These are phyloP conservation scores for Helianthus tuberosus DNA, from an alignment of 129 eudicot species.

Conservation along the genomic window DNA sequence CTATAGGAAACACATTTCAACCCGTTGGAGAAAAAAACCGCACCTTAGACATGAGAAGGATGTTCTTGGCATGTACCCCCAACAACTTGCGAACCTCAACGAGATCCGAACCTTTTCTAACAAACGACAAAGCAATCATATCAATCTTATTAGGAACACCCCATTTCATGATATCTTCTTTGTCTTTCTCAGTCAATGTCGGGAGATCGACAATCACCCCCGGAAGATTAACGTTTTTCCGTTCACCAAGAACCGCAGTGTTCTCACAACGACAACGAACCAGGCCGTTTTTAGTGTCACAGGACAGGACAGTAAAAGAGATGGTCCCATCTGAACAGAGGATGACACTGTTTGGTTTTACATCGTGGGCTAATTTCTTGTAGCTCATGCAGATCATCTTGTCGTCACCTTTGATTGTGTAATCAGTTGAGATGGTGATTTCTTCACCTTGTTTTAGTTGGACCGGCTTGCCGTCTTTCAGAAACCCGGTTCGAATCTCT, in stretches of 20 bases:
- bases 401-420: not conserved
- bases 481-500: not conserved
- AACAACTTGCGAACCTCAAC: not conserved
- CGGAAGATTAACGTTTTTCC: not conserved
- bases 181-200: not conserved
- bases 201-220: not conserved
- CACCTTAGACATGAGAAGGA: not conserved
- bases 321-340: not conserved
- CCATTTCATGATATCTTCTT: not conserved
- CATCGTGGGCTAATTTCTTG: not conserved
- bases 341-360: not conserved
- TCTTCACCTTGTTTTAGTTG: not conserved
- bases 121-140: not conserved
- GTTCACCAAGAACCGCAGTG: not conserved
- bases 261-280: not conserved
- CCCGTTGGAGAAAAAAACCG: not conserved
- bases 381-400: slow-evolving; percentile 1
- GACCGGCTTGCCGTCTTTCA: not conserved
- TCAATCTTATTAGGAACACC: not conserved
- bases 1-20: too few relatives aligned
- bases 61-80: not conserved
- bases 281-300: not conserved
- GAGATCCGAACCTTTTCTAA: not conserved
- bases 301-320: not conserved
- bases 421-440: not conserved